Percentiles rank a stretch among this genome's conserved stretches.
These are phyloP conservation scores for Termitomyces sp. DNA, from an alignment of 768 basidiomycete species.

Conservation along the genomic window DNA sequence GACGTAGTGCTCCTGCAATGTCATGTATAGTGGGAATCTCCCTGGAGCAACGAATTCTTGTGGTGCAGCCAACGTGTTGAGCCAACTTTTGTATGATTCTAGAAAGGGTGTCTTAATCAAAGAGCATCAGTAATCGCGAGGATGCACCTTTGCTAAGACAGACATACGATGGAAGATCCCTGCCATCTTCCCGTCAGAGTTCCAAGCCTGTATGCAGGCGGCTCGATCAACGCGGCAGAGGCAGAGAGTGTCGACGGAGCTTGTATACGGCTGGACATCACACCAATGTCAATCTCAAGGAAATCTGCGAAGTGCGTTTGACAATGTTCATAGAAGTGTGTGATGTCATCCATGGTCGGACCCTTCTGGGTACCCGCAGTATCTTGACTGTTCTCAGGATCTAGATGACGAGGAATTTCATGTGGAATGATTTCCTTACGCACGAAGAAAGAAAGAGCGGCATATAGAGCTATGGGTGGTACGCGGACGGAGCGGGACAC, in stretches of 20 bases:
- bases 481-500: constrained; percentile 23
- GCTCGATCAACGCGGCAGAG: constrained; percentile 11
- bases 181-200: constrained; percentile 43
- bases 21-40: constrained; percentile 42
- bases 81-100: constrained; percentile 33
- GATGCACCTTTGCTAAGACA: constrained; percentile 6
- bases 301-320: constrained; percentile 32
- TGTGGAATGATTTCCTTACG: constrained; percentile 29
- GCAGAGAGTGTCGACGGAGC: background rate
- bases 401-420: constrained; percentile 33
- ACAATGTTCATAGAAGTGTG: constrained; percentile 35
- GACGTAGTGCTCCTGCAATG: constrained; percentile 42
- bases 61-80: constrained; percentile 25
- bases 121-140: background rate
- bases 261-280: background rate
- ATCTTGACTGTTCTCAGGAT: constrained; percentile 19
- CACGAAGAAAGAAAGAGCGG: constrained; percentile 42
- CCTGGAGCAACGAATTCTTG: constrained; percentile 27
- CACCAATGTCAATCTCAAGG: constrained; percentile 19
- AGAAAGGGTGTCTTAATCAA: constrained; percentile 30
- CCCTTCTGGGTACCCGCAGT: constrained; percentile 24
- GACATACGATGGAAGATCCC: constrained; percentile 41
- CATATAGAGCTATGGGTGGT: constrained; percentile 40
- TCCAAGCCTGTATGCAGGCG: constrained; percentile 33
- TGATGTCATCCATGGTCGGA: constrained; percentile 41